Base-by-base conservation (phyloP, 768 basidiomycete genomes). In the Russula dissimulans region DNA sequence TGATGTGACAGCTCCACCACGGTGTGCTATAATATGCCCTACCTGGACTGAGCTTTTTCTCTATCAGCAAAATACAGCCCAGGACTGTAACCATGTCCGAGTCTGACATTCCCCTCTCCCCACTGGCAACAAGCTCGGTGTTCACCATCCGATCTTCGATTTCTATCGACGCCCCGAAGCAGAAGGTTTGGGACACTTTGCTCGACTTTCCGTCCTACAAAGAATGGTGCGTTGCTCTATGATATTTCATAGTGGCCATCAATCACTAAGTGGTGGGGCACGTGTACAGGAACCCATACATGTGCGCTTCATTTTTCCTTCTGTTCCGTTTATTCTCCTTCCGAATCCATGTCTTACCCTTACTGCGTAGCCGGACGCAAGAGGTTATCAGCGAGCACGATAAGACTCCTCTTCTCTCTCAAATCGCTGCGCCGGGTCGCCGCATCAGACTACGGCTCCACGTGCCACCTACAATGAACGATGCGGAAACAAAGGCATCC, bases 141-240 rank as follows among this genome's bases (percentile, higher is more conserved):
- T 56, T 61, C 49, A 5, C 29, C 3, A 46, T 56, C 15, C 34
- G 55, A 44, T 61, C 55, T 41, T 61, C 60, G 9, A 52, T 56
- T 34, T 15, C 44, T 36, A 61, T 61, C 15, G 32, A 56, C 6
- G 49, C 54, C n/a, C 49, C 54, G 29, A 61, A 41, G 17, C 43
- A 51, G 36, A 56, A 56, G 31, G 49, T 61, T 26, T 56, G 54
- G 54, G 60, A 61, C 46, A 14, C 41, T 39, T 32, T 61, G 10
- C 48, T 56, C 38, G 54, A 61, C 60, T 61, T 56, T 31, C n/a
- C 42, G 6, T 61, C 60, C 29, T 61, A 56, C 38, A 18, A 22
- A 18, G 49, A 61, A 56, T 56, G 60, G 60, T 41, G 17, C n/a
- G 55, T 49, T 1, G 18, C 3, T 50, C 41, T n/a, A 18, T 57